These are phyloP conservation scores for Peniophora sp. DNA, from an alignment of 1,284 basidiomycete species.

Conservation along the genomic window DNA sequence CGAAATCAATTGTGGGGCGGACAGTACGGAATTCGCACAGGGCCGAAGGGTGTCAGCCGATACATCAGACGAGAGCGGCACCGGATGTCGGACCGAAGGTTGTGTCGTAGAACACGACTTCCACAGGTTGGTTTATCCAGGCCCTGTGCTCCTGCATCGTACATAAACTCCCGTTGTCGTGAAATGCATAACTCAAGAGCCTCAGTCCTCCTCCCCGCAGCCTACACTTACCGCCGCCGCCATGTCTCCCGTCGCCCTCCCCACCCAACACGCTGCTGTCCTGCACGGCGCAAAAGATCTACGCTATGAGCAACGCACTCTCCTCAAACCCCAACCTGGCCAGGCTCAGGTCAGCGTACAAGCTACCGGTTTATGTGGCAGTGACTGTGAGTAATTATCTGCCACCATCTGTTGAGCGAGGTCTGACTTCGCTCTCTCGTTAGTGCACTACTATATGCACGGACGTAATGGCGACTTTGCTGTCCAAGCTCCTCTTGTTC, in stretches of 20 bases:
- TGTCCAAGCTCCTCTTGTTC: conserved; percentile 74
- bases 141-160: neutral
- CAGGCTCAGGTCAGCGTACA: conserved; percentile 70
- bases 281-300: conserved; percentile 69
- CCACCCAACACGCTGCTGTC: conserved; percentile 55
- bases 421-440: conserved; percentile 1
- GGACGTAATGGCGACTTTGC: conserved; percentile 91
- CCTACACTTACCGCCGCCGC: conserved; percentile 9
- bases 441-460: conserved; percentile 86
- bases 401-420: neutral
- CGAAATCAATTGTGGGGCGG: neutral
- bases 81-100: neutral
- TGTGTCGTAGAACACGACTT: neutral
- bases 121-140: neutral
- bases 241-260: conserved; percentile 55
- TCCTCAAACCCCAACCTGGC: conserved; percentile 59
- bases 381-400: conserved; percentile 61
- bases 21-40: neutral
- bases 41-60: neutral
- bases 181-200: conserved; percentile 10
- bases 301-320: conserved; percentile 57
- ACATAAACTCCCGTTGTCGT: conserved; percentile 8
- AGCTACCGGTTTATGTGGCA: conserved; percentile 88
- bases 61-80: neutral
- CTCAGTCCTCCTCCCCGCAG: conserved; percentile 9